These are phyloP conservation scores for Claviceps fusiformis DNA, from an alignment of 2,329 filamentous ascomycete species.

Conservation along the genomic window DNA sequence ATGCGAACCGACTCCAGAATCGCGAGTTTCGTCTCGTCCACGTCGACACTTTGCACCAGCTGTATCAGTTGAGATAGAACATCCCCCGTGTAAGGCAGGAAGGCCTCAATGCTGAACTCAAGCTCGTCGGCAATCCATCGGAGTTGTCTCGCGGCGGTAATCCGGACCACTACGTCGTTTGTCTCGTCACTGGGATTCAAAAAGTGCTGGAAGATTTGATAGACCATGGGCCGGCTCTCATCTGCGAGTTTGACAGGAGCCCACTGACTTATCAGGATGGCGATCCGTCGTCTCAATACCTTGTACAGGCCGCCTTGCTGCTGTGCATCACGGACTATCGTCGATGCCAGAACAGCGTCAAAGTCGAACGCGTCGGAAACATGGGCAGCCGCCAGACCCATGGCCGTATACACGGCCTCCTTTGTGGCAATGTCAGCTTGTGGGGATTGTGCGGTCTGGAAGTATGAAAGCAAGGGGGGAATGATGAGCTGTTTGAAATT, in stretches of 20 bases:
- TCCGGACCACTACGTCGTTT: conserved; percentile 84
- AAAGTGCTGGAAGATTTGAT: conserved; percentile 80
- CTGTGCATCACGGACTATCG: conserved; percentile 68
- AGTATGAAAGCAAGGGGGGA: conserved; percentile 68
- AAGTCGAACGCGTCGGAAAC: conserved; percentile 69
- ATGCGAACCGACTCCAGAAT: conserved; percentile 76
- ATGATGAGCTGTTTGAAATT: conserved; percentile 76
- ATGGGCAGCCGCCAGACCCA: conserved; percentile 72
- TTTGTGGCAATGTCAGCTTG: conserved; percentile 63
- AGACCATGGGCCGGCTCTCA: conserved; percentile 58
- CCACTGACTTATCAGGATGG: conserved; percentile 85
- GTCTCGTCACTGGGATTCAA: conserved; percentile 61
- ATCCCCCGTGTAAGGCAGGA: conserved; percentile 63
- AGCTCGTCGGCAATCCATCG: conserved; percentile 72
- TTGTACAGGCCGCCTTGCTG: conserved; percentile 50
- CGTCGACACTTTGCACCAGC: conserved; percentile 66
- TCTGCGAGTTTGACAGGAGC: conserved; percentile 62
- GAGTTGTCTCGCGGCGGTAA: conserved; percentile 80
- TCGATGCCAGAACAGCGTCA: conserved; percentile 60
- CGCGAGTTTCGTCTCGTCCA: conserved; percentile 80
- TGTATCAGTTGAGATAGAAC: conserved; percentile 61
- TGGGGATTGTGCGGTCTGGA: conserved; percentile 59
- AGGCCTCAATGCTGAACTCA: conserved; percentile 60
- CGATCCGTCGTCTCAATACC: conserved; percentile 73
- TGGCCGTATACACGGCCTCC: conserved; percentile 86